Evolutionary conservation across 2,329 filamentous ascomycete genomes (phyloP), one percentile per base, ranked within the genome.

Genomic region (Colletotrichum sp.): DNA sequence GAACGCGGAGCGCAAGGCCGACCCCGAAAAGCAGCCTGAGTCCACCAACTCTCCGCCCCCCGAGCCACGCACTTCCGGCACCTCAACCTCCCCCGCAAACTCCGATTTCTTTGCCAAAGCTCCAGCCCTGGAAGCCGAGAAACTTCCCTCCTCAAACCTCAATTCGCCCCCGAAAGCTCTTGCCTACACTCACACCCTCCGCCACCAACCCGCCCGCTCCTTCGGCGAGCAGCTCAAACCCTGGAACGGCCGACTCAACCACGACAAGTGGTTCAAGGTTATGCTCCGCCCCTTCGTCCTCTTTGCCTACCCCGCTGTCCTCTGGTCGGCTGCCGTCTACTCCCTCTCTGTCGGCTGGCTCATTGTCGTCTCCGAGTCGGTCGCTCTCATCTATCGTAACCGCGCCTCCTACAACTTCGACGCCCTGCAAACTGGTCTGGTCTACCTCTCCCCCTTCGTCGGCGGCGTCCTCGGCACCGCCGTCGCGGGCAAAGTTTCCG

Each of bases 341-440:
- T 88, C 96, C 0, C 93, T 97, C 79, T 97, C 96, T 0, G 91
- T 98, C 8, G 96, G 96, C 48, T 98, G 96, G 97, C 89, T 98
- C 32, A 98, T 98, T 78, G 96, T 98, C 58, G 91, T 98, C 3
- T 98, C 96, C 1, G 96, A 98, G 84, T 94, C 94, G 0, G 92
- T 98, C 4, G 91, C 95, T 1, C 89, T 94, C 74, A 94, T 98
- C 76, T 98, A 95, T 83, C 91, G 94, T 48, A 88, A 92, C 70
- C 87, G 88, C 1, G 87, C 90, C 0, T 89, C 88, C 0, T 98
- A 98, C 86, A 91, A 96, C 79, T 98, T 98, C 82, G 92, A 90
- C 28, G 90, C 95, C 0, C 86, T 98, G 0, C 93, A 95, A 77
- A 94, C 95, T 0, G 96, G 96, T 9, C 88, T 98, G 1, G 91